These are phyloP conservation scores for Leptographium galeiforme DNA, from an alignment of 2,329 filamentous ascomycete species.

Conservation along the genomic window DNA sequence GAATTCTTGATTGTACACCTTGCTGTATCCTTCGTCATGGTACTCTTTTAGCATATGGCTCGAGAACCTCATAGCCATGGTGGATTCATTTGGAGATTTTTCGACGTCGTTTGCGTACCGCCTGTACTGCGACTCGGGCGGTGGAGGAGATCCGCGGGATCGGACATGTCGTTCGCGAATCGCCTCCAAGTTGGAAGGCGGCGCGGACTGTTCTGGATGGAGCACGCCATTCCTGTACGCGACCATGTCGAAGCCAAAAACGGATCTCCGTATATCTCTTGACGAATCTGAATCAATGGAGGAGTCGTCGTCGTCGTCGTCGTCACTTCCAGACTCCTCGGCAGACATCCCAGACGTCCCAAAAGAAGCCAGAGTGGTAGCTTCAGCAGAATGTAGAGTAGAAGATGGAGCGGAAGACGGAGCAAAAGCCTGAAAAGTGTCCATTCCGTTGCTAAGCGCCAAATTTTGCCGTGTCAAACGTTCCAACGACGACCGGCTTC, in stretches of 20 bases:
- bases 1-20: not conserved
- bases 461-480: too few relatives aligned
- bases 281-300: not conserved
- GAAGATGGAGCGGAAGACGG: too few relatives aligned
- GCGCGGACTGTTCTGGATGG: not conserved
- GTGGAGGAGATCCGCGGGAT: not conserved
- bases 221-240: not conserved
- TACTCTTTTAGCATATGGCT: not conserved
- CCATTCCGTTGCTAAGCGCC: too few relatives aligned
- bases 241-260: not conserved
- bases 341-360: too few relatives aligned
- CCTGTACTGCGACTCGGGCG: not conserved
- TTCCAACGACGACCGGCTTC: too few relatives aligned
- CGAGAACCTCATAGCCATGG: not conserved
- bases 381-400: not conserved
- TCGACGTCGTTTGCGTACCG: not conserved
- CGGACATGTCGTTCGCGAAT: not conserved
- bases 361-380: not conserved
- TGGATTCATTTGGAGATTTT: not conserved
- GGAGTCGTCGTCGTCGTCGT: not conserved
- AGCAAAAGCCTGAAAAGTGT: too few relatives aligned
- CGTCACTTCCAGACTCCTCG: not conserved
- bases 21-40: not conserved
- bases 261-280: not conserved
- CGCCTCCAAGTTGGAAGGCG: not conserved